Base-by-base conservation (phyloP, 768 basidiomycete genomes). In the Suillus lakei region DNA sequence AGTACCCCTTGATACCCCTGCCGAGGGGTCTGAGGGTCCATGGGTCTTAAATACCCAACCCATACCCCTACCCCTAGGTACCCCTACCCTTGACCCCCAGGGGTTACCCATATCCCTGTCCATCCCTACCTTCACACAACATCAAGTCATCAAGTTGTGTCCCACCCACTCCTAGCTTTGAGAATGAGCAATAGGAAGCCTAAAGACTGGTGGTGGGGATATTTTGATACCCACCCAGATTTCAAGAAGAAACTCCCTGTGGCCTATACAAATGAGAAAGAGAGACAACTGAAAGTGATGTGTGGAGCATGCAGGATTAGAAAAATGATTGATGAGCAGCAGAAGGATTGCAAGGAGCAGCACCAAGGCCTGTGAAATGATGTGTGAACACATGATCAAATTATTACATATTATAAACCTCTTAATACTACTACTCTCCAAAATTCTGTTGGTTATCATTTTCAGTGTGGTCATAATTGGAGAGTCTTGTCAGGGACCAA, bases 141-240 rank as follows among this genome's bases (percentile, higher is more conserved):
- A n/a, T 44, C 44, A 44, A 44, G 44, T 10, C 44, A n/a, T 44
- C 21, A n/a, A 44, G 44, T n/a, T n/a, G 44, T 44, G 44, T 44
- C 44, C 44, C 8, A 44, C 44, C 44, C 44, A 44, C 44, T 44
- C 44, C 21, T 21, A 44, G 43, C 43, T 44, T 44, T 44, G n/a
- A 44, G 4, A 28, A 51, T 51, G 50, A 51, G 50, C 50, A 51
- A 51, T 6, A 51, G 8, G 16, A 51, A 28, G 26, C 50, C 13
- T 5, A 51, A 51, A 51, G 50, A 51, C 38, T 60, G 58, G 67
- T 74, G 10, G 62, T 75, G 30, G 26, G 68, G 48, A 56, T 46
- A 23, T 23, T 38, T 50, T n/a, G 61, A 62, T 48, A 51, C 48
- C 34, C 61, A 62, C 23, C 61, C 61, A 50, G 61, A 51, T 23